These are phyloP conservation scores for Petunia axillaris DNA, from an alignment of 257 asterid genomes.

Conservation along the genomic window DNA sequence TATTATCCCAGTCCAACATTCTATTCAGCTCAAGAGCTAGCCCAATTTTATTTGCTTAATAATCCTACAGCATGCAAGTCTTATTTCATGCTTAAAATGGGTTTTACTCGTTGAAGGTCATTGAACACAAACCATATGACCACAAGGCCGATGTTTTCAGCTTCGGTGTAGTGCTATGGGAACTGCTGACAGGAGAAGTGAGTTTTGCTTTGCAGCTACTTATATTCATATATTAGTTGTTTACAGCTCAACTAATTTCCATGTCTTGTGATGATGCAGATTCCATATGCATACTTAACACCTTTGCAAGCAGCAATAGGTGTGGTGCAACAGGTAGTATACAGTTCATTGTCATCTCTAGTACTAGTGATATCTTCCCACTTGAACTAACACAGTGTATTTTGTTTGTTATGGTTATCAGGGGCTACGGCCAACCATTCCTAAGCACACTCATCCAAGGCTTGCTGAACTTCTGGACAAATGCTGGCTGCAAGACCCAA, in stretches of 20 bases:
- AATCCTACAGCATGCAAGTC: constrained; percentile 12
- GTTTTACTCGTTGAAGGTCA: constrained; percentile 39
- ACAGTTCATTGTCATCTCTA: background rate
- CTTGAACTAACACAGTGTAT: background rate
- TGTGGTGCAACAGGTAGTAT: constrained; percentile 51
- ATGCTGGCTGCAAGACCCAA: constrained; percentile 64
- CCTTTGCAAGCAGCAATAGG: constrained; percentile 62
- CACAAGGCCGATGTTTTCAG: constrained; percentile 57
- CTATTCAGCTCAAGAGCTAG: background rate
- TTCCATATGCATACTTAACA: constrained; percentile 53
- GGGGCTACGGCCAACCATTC: constrained; percentile 60
- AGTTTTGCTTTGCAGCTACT: constrained; percentile 23
- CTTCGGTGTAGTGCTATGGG: constrained; percentile 53
- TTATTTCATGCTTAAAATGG: background rate
- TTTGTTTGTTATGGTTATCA: constrained; percentile 22
- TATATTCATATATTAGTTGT: background rate
- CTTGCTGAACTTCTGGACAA: constrained; percentile 49
- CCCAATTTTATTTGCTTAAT: constrained; percentile 17
- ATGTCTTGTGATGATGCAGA: constrained; percentile 33
- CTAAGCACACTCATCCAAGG: constrained; percentile 49
- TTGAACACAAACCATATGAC: constrained; percentile 56
- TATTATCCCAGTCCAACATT: background rate
- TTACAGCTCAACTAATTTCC: constrained; percentile 8
- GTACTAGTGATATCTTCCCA: constrained; percentile 1
- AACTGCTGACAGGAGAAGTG: constrained; percentile 57